phyloP scores from a whole-genome alignment of 75 land plant genomes.

The Gnetum montanum region DNA sequence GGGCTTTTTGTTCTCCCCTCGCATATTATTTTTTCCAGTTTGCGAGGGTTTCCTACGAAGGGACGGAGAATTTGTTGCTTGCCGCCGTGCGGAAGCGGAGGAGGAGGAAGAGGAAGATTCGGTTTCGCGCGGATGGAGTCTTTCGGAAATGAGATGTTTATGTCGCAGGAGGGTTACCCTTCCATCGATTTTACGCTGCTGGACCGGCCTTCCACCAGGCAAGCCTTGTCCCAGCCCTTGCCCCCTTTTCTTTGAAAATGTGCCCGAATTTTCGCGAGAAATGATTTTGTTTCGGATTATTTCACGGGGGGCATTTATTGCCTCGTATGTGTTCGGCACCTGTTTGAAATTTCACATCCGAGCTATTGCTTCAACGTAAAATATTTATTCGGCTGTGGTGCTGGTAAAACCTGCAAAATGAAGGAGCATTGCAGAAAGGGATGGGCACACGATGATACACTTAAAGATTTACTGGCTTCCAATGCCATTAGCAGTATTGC shows the following conservation, averaged over 20 bases:
- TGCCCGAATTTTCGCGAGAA: background rate
- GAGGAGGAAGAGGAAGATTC: background rate
- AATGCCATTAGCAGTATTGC: background rate
- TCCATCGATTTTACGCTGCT: constrained; percentile 15
- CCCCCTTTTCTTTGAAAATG: background rate
- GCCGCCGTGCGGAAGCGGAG: background rate
- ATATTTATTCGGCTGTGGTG: too few species aligned
- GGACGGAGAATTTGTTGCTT: background rate
- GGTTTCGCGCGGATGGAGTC: constrained; percentile 3
- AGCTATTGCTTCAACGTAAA: background rate
- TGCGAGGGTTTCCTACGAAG: constrained; percentile 3
- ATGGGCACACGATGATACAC: too few species aligned
- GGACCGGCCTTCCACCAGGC: constrained; percentile 13
- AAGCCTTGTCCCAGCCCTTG: background rate
- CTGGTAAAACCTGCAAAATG: too few species aligned
- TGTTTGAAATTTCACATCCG: background rate
- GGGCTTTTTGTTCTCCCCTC: constrained; percentile 1
- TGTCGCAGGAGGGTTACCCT: constrained; percentile 10
- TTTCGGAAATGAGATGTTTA: constrained; percentile 1
- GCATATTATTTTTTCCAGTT: background rate
- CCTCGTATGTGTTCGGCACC: background rate
- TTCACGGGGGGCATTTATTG: background rate
- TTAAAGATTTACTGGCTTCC: background rate
- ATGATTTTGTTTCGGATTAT: background rate
- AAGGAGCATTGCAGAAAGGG: too few species aligned